These are phyloP conservation scores for Penicillium coffeae DNA, from an alignment of 495 filamentous ascomycete genomes.

Conservation along the genomic window DNA sequence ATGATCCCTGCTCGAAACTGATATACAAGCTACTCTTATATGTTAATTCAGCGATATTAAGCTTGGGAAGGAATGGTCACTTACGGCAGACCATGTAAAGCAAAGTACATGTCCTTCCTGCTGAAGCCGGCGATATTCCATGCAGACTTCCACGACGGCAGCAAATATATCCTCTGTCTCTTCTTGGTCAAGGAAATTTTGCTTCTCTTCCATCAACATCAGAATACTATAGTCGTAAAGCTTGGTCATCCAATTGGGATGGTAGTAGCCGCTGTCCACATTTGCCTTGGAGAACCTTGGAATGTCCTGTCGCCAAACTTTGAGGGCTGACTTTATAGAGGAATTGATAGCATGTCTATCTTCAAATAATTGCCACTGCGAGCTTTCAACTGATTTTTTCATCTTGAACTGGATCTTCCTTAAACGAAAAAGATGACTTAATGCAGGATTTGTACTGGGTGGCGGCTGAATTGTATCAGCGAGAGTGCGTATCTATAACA, in stretches of 20 bases:
- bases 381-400: conserved; percentile 19
- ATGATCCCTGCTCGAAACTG: conserved; percentile 31
- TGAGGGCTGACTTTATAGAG: conserved; percentile 24
- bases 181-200: conserved; percentile 22
- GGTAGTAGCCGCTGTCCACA: conserved; percentile 22
- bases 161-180: conserved; percentile 26
- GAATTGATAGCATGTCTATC: conserved; percentile 13
- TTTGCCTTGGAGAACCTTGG: conserved; percentile 22
- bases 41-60: too few species aligned
- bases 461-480: conserved; percentile 25
- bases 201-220: conserved; percentile 29
- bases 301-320: conserved; percentile 33
- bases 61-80: too few species aligned
- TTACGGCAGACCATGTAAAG: conserved; percentile 35
- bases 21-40: conserved; percentile 25
- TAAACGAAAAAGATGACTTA: conserved; percentile 26
- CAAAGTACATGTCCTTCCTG: conserved; percentile 34
- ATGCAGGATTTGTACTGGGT: conserved; percentile 19
- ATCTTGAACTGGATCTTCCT: conserved; percentile 34
- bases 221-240: conserved; percentile 33
- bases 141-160: conserved; percentile 27
- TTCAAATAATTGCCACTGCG: conserved; percentile 8
- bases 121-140: conserved; percentile 26
- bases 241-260: conserved; percentile 33
- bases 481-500: conserved; percentile 19